A percentile compares a stretch with the other conserved stretches of the same genome.
Conservation (phyloP, 805 yeast genomes). For the Saccharomycopsis sp. region DNA sequence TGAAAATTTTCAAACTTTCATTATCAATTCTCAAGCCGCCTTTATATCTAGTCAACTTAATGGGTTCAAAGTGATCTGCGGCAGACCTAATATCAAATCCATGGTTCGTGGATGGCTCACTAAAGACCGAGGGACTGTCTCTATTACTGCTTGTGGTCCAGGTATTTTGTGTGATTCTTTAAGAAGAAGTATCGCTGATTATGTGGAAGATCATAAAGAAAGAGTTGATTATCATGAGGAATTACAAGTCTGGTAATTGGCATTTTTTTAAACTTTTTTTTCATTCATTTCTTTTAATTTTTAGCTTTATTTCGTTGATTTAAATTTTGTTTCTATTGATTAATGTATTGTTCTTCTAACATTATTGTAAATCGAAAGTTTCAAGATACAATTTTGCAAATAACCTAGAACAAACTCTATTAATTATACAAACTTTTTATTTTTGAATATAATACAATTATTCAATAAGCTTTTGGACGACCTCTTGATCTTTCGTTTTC, state of each 20-base stretch:
- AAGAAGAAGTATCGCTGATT: constrained; percentile 35
- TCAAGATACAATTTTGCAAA: not conserved
- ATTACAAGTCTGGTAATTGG: constrained; percentile 53
- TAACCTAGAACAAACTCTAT: not conserved
- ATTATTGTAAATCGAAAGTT: too few relatives aligned
- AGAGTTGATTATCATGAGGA: constrained; percentile 68
- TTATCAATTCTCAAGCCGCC: not conserved
- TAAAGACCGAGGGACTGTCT: constrained; percentile 34
- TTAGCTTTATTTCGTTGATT: too few relatives aligned
- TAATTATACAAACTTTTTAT: too few relatives aligned
- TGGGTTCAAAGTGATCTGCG: constrained; percentile 27
- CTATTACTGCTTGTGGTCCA: constrained; percentile 56
- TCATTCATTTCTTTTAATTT: too few relatives aligned
- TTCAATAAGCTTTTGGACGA: constrained; percentile 9
- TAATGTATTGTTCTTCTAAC: too few relatives aligned
- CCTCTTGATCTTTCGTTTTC: constrained; percentile 7
- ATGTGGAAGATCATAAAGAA: constrained; percentile 30
- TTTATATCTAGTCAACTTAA: constrained; percentile 2
- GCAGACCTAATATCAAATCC: constrained; percentile 37
- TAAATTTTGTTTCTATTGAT: too few relatives aligned
- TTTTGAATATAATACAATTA: too few relatives aligned
- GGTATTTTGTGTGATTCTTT: constrained; percentile 45
- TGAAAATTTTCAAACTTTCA: constrained; percentile 2
- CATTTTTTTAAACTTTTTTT: too few relatives aligned
- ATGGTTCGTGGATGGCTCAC: constrained; percentile 30